These are phyloP conservation scores for Boletus barrowsii DNA, from an alignment of 768 basidiomycete species.

Conservation along the genomic window DNA sequence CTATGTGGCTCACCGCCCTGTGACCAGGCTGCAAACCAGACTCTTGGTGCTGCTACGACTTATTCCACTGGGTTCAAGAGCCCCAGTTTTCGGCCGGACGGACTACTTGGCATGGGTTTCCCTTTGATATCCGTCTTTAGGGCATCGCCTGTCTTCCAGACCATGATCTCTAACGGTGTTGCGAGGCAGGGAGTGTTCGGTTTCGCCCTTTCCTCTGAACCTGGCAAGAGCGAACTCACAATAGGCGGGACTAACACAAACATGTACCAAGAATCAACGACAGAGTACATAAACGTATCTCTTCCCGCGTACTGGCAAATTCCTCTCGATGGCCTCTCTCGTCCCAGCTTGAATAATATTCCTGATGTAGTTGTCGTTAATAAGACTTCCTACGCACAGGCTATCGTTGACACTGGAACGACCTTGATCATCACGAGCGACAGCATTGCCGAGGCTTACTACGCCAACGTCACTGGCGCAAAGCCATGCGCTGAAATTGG, in stretches of 20 bases:
- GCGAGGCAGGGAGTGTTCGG: slow-evolving; percentile 41
- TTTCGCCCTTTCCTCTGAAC: slow-evolving; percentile 43
- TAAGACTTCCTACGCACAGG: slow-evolving; percentile 17
- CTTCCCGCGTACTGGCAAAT: slow-evolving; percentile 39
- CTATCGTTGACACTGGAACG: slow-evolving; percentile 37
- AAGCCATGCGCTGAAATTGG: slow-evolving; percentile 22
- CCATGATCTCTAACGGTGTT: slow-evolving; percentile 37
- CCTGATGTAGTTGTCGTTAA: slow-evolving; percentile 26
- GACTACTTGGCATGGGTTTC: slow-evolving; percentile 45
- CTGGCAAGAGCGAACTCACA: slow-evolving; percentile 47
- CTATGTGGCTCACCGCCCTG: not conserved
- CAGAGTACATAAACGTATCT: slow-evolving; percentile 37
- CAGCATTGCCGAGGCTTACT: slow-evolving; percentile 26
- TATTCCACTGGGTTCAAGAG: slow-evolving; percentile 34
- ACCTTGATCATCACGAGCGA: slow-evolving; percentile 28
- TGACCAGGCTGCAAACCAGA: slow-evolving; percentile 37
- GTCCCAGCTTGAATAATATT: slow-evolving; percentile 19
- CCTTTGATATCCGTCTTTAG: slow-evolving; percentile 34
- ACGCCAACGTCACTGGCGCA: slow-evolving; percentile 30
- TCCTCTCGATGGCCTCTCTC: slow-evolving; percentile 26
- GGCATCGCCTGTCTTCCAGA: slow-evolving; percentile 42
- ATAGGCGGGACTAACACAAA: slow-evolving; percentile 51
- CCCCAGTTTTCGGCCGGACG: slow-evolving; percentile 34
- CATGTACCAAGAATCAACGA: slow-evolving; percentile 41
- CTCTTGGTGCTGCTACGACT: slow-evolving; percentile 41